Base-by-base conservation (phyloP, 2,329 filamentous ascomycete genomes). In the Mariannaea elegans region DNA sequence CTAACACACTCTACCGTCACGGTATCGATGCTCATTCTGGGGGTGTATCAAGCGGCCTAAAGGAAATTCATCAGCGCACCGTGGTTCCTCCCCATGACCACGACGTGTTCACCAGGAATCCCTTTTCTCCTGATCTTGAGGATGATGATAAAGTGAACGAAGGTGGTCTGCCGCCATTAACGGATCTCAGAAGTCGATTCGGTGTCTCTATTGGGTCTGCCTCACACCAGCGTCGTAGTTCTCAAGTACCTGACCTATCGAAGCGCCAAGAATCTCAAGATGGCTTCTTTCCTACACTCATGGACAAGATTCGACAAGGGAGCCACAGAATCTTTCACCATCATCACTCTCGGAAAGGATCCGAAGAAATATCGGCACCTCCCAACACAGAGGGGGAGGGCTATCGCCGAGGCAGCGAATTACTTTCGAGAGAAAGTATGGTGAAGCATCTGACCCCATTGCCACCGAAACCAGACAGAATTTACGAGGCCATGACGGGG, bases 1-100 rank as follows among this genome's bases (percentile, higher is more conserved):
- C 54, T 1, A 54, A 64, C 4, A 65, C 68, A 10, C 29, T 72
- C 39, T 75, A 76, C 24, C 58, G 57, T n/a, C 63, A 67, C 13
- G 75, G 72, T 1, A 63, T 76, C 4, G 75, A 78, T 60, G 72
- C 75, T 4, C 74, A 70, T 36, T 54, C 50, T 34, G 69, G 68
- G 3, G 59, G 48, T 16, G 21, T 50, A 14, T 31, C 54, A 4
- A 34, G 52, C 7, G 38, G 52, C 14, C 57, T 63, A n/a, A 56
- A 48, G 3, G 47, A 57, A 12, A 39, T 49, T 10, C 56, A 67
- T 8, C 57, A 65, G 4, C 7, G 49, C 12, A 62, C 63, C n/a
- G n/a, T n/a, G 12, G 44, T 60, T 12, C 36, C 58, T 12, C 46
- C 61, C 2, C 65, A 54, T 31, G 56, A 68, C 21, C 59, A 56